Percentiles rank a stretch among this genome's conserved stretches.
These are phyloP conservation scores for Ambispora gerdemannii DNA, from an alignment of 192 early-diverging fungal genomes.

Conservation along the genomic window DNA sequence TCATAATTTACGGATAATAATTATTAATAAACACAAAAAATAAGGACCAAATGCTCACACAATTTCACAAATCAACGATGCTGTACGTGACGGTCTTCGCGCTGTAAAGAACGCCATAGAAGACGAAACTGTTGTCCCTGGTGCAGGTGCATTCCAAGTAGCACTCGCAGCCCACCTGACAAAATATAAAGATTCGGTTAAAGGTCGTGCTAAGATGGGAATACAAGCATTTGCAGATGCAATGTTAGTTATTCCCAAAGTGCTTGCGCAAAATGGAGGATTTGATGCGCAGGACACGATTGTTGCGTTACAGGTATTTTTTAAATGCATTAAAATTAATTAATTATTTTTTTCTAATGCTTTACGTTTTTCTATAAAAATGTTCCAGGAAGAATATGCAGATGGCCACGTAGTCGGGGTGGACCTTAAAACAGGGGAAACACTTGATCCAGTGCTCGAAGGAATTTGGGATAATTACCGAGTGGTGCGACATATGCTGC, in stretches of 20 bases:
- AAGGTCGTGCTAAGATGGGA: slow-evolving; percentile 94
- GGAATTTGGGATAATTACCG: slow-evolving; percentile 99
- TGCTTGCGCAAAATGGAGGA: slow-evolving; percentile 91
- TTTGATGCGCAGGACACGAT: slow-evolving; percentile 96
- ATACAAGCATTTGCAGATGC: slow-evolving; percentile 96
- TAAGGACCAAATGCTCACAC: slow-evolving; percentile 87
- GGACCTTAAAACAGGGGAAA: slow-evolving; percentile 92
- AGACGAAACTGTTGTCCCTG: slow-evolving; percentile 84
- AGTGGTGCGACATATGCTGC: slow-evolving; percentile 92
- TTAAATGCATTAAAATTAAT: not conserved
- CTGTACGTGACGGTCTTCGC: slow-evolving; percentile 95
- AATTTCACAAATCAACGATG: slow-evolving; percentile 94
- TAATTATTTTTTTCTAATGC: not conserved
- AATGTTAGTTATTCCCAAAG: slow-evolving; percentile 94
- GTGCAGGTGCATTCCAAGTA: slow-evolving; percentile 95
- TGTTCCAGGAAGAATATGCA: slow-evolving; percentile 85
- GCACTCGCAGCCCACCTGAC: slow-evolving; percentile 79
- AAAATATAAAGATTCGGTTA: slow-evolving; percentile 85
- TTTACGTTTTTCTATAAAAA: too few species aligned
- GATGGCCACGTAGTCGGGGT: slow-evolving; percentile 91
- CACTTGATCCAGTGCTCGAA: slow-evolving; percentile 84
- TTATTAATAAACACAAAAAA: not conserved
- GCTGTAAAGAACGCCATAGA: slow-evolving; percentile 99
- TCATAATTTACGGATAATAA: not conserved
- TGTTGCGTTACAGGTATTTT: slow-evolving; percentile 71